A percentile compares a stretch with the other conserved stretches of the same genome.
phyloP scores from a whole-genome alignment of 139 green algal genomes.

The Tetradesmus lagerheimii region DNA sequence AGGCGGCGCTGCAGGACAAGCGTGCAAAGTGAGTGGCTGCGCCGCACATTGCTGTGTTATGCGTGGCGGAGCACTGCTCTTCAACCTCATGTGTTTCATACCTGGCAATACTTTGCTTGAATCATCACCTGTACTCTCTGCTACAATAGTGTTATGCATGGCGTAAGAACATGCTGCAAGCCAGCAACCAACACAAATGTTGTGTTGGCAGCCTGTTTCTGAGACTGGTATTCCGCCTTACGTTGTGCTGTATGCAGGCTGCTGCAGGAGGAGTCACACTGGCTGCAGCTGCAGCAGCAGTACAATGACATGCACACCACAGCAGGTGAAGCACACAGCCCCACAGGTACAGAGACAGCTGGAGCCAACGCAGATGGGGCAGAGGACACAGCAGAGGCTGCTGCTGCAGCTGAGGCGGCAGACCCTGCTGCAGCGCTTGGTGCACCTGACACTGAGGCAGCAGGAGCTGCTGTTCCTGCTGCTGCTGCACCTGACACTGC shows the following conservation, averaged over 20 bases:
- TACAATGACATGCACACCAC: slow-evolving; percentile 14
- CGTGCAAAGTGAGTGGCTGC: slow-evolving; percentile 24
- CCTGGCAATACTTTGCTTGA: neutral
- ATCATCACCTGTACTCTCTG: neutral
- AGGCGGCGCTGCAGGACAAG: slow-evolving; percentile 37
- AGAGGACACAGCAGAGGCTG: neutral
- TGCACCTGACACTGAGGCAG: neutral
- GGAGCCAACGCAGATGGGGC: neutral
- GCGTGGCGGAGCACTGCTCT: too few species aligned
- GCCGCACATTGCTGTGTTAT: neutral
- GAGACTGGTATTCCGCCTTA: too few species aligned
- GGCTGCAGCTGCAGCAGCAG: slow-evolving; percentile 31
- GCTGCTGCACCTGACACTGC: neutral
- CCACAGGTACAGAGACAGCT: neutral
- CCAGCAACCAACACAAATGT: too few species aligned
- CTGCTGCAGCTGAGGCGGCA: neutral
- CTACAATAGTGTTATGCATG: neutral
- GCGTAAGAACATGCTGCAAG: too few species aligned
- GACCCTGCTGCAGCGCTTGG: neutral
- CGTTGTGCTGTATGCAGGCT: slow-evolving; percentile 26
- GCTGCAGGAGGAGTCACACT: slow-evolving; percentile 44
- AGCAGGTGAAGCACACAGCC: neutral
- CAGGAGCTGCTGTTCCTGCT: neutral
- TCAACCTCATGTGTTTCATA: neutral
- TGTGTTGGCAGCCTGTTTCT: too few species aligned